phyloP scores from a whole-genome alignment of 257 asterid genomes.

The Gynochthodes officinalis region DNA sequence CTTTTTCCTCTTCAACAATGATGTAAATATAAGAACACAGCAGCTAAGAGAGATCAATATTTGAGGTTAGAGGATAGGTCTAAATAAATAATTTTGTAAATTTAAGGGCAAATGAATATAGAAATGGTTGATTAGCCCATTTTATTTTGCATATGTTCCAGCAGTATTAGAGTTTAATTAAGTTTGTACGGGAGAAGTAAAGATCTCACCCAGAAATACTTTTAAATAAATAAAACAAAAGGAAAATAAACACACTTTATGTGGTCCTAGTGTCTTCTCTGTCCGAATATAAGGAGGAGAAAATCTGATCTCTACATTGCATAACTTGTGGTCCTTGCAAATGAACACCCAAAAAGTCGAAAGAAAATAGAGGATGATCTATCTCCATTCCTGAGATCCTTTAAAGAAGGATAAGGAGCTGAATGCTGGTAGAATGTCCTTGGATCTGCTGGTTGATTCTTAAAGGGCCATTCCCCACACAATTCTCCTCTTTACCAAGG shows the following conservation, averaged over 20 bases:
- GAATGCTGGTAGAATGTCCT: constrained; percentile 13
- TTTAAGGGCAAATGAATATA: neutral
- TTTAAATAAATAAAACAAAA: no score
- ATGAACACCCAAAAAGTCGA: neutral
- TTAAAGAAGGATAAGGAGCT: neutral
- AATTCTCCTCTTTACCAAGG: constrained; percentile 12
- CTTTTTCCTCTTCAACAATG: neutral
- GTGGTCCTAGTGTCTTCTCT: constrained; percentile 1
- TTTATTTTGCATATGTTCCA: neutral
- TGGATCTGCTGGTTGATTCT: constrained; percentile 3
- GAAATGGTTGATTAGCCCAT: neutral
- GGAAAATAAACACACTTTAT: neutral
- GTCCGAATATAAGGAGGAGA: neutral
- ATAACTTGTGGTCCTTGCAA: neutral
- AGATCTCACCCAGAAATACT: neutral
- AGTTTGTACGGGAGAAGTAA: neutral
- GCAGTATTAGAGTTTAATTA: neutral
- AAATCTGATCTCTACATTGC: no score
- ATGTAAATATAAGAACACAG: neutral
- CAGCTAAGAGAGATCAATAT: neutral
- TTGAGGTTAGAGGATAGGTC: neutral
- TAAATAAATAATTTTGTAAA: neutral
- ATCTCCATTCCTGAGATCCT: neutral
- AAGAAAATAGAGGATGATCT: neutral
- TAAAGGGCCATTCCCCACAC: neutral